Evolutionary conservation across 2,329 filamentous ascomycete genomes (phyloP).

Genomic region (Didymella sp.): DNA sequence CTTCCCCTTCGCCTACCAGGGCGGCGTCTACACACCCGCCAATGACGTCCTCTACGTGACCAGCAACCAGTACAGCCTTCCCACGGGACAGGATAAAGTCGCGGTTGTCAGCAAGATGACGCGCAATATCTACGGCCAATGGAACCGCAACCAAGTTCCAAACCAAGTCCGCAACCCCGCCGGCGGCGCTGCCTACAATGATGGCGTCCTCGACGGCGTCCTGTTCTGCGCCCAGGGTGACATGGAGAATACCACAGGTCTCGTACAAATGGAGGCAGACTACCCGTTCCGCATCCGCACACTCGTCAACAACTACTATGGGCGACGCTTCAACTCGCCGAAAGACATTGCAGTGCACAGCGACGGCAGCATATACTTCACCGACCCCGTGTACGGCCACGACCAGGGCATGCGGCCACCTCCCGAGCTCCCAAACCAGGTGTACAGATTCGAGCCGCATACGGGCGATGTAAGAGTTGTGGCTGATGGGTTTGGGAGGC

Average conservation of each 20-base stretch:
- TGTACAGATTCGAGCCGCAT: slow-evolving; percentile 50
- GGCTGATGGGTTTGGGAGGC: slow-evolving; percentile 49
- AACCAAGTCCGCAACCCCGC: slow-evolving; percentile 28
- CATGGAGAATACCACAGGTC: slow-evolving; percentile 34
- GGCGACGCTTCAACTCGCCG: slow-evolving; percentile 52
- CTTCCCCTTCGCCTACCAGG: slow-evolving; percentile 68
- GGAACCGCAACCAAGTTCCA: slow-evolving; percentile 17
- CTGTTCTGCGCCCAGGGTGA: slow-evolving; percentile 48
- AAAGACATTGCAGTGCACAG: slow-evolving; percentile 51
- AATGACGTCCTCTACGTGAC: slow-evolving; percentile 50
- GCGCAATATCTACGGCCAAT: slow-evolving; percentile 20
- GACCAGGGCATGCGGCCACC: slow-evolving; percentile 33
- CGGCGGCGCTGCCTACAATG: slow-evolving; percentile 41
- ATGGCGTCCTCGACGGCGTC: slow-evolving; percentile 28
- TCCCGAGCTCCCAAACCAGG: slow-evolving; percentile 34
- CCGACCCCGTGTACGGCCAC: slow-evolving; percentile 48
- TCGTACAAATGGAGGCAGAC: slow-evolving; percentile 38
- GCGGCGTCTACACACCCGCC: slow-evolving; percentile 48
- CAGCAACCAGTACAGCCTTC: slow-evolving; percentile 43
- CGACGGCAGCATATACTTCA: slow-evolving; percentile 56
- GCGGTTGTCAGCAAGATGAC: slow-evolving; percentile 26
- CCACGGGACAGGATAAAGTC: slow-evolving; percentile 29
- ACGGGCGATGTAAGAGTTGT: slow-evolving; percentile 49
- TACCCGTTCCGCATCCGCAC: slow-evolving; percentile 28
- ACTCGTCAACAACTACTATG: slow-evolving; percentile 45